phyloP scores from a whole-genome alignment of 345 rosid species.

The Corymbia maculata region DNA sequence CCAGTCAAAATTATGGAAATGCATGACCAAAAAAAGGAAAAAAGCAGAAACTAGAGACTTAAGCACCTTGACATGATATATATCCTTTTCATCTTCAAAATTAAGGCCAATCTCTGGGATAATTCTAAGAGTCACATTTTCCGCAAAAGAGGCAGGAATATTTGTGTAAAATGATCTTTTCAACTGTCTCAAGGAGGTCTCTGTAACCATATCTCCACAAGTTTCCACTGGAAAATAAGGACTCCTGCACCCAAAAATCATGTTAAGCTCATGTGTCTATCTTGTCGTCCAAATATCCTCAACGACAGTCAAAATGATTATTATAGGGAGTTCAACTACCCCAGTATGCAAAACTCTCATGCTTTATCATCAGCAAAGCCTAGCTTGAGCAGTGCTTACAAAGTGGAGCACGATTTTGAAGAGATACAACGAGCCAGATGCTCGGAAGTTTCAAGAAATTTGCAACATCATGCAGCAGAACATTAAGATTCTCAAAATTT shows the following conservation, averaged over 20 bases:
- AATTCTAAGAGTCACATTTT: not conserved
- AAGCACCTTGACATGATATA: not conserved
- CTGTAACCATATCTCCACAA: not conserved
- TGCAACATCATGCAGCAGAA: not conserved
- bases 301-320: not conserved
- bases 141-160: constrained; percentile 3
- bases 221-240: not conserved
- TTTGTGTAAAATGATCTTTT: constrained; percentile 1
- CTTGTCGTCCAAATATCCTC: not conserved
- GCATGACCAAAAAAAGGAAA: not conserved
- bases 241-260: not conserved
- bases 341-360: not conserved
- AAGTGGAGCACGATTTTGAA: not conserved
- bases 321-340: not conserved
- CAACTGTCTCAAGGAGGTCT: not conserved
- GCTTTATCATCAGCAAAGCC: not conserved
- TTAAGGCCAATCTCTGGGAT: not conserved
- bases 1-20: not conserved
- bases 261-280: not conserved
- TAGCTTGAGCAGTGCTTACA: not conserved
- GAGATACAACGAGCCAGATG: not conserved
- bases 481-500: not conserved
- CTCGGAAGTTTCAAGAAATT: not conserved
- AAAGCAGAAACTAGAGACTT: not conserved
- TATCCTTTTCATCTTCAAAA: not conserved